phyloP scores from a whole-genome alignment of 2,329 filamentous ascomycete genomes.

The Biscogniauxia mediterranea region DNA sequence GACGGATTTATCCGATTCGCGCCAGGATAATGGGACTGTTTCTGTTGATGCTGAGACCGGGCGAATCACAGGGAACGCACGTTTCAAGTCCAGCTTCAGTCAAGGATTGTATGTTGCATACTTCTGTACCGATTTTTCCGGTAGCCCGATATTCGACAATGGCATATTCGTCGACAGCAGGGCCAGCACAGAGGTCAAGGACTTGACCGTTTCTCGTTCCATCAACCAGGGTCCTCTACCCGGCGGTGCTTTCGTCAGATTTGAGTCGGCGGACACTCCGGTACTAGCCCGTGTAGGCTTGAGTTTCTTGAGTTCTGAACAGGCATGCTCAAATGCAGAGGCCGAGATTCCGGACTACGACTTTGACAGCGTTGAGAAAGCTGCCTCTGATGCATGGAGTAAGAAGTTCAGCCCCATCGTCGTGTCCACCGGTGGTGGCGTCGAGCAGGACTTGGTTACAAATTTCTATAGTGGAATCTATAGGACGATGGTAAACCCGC shows the following conservation, averaged over 20 bases:
- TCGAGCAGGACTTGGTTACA: constrained; percentile 53
- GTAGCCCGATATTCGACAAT: constrained; percentile 54
- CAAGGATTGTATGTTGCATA: constrained; percentile 57
- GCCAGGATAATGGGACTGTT: constrained; percentile 56
- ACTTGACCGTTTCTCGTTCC: constrained; percentile 46
- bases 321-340: constrained; percentile 68
- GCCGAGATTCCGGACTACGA: constrained; percentile 66
- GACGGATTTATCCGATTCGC: constrained; percentile 60
- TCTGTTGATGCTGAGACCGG: constrained; percentile 54
- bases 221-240: constrained; percentile 55
- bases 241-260: constrained; percentile 63
- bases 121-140: constrained; percentile 68
- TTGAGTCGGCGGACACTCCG: constrained; percentile 47
- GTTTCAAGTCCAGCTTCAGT: constrained; percentile 65
- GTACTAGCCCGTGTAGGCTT: constrained; percentile 66
- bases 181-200: constrained; percentile 47
- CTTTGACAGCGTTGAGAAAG: constrained; percentile 52
- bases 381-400: constrained; percentile 58
- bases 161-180: constrained; percentile 62
- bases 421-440: constrained; percentile 50
- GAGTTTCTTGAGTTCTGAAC: constrained; percentile 64
- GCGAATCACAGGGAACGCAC: constrained; percentile 60
- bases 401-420: constrained; percentile 59
- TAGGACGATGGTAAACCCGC: constrained; percentile 68
- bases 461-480: constrained; percentile 73